Percentiles rank a stretch among this genome's conserved stretches.
phyloP scores from a whole-genome alignment of 805 yeast species.

The Zygosaccharomyces gambellarensis region DNA sequence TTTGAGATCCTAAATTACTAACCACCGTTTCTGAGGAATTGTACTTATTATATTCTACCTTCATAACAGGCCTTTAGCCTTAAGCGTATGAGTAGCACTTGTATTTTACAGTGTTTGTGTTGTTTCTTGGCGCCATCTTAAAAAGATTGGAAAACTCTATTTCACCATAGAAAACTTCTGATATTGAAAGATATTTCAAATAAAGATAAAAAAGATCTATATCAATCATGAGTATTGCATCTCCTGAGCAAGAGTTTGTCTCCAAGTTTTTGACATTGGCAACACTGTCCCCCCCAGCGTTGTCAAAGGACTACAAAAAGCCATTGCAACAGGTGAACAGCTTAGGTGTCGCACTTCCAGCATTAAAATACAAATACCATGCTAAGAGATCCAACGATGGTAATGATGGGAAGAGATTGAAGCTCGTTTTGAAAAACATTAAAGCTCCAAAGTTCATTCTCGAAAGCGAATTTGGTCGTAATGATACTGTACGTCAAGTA shows the following conservation, averaged over 20 bases:
- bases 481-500: conserved; percentile 34
- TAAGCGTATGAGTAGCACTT: background rate
- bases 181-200: background rate
- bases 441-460: conserved; percentile 64
- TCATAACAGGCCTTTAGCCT: background rate
- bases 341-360: conserved; percentile 46
- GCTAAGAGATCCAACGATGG: conserved; percentile 17
- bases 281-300: conserved; percentile 38
- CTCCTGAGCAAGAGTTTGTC: conserved; percentile 44
- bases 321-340: conserved; percentile 35
- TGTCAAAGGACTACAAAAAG: conserved; percentile 27
- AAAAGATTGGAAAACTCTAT: background rate
- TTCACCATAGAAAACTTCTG: background rate
- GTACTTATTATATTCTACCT: conserved; percentile 1
- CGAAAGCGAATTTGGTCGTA: conserved; percentile 21
- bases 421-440: conserved; percentile 54
- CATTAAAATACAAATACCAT: conserved; percentile 39
- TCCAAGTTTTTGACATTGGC: conserved; percentile 47
- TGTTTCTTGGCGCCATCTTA: conserved; percentile 1
- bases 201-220: background rate
- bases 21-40: conserved; percentile 13
- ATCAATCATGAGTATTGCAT: conserved; percentile 6
- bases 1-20: conserved; percentile 11
- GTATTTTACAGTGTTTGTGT: background rate
- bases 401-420: conserved; percentile 3